These are phyloP conservation scores for Pseudovirgaria hyperparasitica DNA, from an alignment of 2,329 filamentous ascomycete genomes.

Conservation along the genomic window DNA sequence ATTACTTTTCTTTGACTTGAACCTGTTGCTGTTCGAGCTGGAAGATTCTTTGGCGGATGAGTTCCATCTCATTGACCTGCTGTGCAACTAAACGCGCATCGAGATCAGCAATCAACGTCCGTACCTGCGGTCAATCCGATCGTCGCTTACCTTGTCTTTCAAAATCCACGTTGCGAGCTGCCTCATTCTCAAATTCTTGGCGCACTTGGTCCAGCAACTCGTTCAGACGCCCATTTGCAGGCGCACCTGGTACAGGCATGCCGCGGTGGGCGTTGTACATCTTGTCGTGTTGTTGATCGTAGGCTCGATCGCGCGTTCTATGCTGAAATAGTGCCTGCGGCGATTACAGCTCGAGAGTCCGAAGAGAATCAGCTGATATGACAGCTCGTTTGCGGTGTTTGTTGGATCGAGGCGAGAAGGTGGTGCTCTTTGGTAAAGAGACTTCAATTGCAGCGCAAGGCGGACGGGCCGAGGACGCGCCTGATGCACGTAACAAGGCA, in stretches of 20 bases:
- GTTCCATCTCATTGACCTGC: constrained; percentile 89
- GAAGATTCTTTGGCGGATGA: constrained; percentile 87
- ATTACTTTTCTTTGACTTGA: constrained; percentile 78
- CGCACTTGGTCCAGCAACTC: constrained; percentile 88
- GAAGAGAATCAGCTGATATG: too few relatives aligned
- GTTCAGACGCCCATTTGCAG: constrained; percentile 62
- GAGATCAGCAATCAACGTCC: constrained; percentile 1
- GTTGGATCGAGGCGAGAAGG: too few relatives aligned
- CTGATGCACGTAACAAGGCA: too few relatives aligned
- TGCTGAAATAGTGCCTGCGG: too few relatives aligned
- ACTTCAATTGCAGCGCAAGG: too few relatives aligned
- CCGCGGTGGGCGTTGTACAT: constrained; percentile 87
- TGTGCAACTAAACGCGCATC: constrained; percentile 52
- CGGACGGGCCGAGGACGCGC: too few relatives aligned
- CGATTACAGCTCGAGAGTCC: too few relatives aligned
- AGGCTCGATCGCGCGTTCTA: too few relatives aligned
- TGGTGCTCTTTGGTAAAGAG: too few relatives aligned
- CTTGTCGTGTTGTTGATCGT: constrained; percentile 10
- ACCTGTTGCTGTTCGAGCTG: constrained; percentile 84
- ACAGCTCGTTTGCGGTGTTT: too few relatives aligned
- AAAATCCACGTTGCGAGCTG: constrained; percentile 70
- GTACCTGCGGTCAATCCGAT: too few relatives aligned
- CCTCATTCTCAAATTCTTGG: constrained; percentile 78
- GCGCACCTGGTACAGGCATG: constrained; percentile 45
- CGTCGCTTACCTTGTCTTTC: constrained; percentile 93